Base-by-base conservation (phyloP, 306 rosid species). In the Albizia julibrissin region DNA sequence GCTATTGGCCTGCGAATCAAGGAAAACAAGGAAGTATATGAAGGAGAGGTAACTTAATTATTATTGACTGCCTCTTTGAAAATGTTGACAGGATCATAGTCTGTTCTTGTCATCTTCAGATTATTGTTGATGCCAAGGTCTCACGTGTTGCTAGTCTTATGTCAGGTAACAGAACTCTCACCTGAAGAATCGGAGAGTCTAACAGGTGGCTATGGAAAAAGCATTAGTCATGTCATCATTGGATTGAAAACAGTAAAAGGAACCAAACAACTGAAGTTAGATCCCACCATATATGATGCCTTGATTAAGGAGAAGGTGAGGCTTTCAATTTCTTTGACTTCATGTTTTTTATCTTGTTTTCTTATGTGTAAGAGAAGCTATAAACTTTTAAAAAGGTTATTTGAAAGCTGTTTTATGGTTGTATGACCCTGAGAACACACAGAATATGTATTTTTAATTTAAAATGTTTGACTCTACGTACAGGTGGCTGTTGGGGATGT, bases 401-500 rank as follows among this genome's bases (percentile, higher is more conserved):
- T 22, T 58, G 33, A 7, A 68, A 58, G 42, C 50, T 73, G 3
- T 74, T 19, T 67, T 26, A 74, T 81, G 40, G 12, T 84, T 79
- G 64, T 34, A 26, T 68, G 54, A 34, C 22, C 61, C 27, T 43
- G 10, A 43, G 54, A 39, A 12, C 43, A 18, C 13, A 13, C 11
- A 24, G 10, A 42, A 47, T 50, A 64, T 18, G 66, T 81, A 34
- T 10, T 76, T 22, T 42, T 81, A 71, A 67, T 67, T 40, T 39
- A 58, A 52, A 43, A 49, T 79, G 69, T 75, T 46, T 68, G 70
- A 72, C 15, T 19, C 81, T 76, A 39, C 15, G 15, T 86, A 72
- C 83, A 95, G 99, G 93, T 95, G 62, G 99, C 98, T 80, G 93
- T 88, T 74, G 99, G 99, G 44, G 99, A 93, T 92, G 99, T 95